Conservation (phyloP, 192 early-diverging fungal genomes). For the Backusella mclennaniae region DNA sequence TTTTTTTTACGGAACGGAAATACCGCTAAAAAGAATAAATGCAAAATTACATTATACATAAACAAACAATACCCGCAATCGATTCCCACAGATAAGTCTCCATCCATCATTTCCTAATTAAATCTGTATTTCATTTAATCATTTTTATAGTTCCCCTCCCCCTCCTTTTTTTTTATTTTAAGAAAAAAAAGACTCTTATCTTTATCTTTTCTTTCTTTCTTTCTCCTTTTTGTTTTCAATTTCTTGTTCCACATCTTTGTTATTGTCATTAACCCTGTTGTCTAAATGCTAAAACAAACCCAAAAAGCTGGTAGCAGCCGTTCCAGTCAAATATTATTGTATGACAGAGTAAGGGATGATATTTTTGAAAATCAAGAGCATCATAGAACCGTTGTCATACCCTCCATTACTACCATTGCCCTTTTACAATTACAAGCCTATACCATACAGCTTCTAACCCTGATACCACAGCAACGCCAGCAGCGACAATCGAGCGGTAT, state of each 20-base stretch:
- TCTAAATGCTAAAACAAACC: neutral
- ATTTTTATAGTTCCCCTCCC: neutral
- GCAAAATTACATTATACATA: neutral
- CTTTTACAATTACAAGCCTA: neutral
- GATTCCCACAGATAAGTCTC: neutral
- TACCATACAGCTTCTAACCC: neutral
- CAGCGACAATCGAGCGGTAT: neutral
- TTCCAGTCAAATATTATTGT: neutral
- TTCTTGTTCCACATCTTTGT: neutral
- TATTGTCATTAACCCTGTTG: neutral
- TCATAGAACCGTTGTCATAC: neutral
- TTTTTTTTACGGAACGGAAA: neutral
- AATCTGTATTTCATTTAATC: neutral
- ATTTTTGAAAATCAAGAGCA: neutral
- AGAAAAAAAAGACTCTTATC: neutral
- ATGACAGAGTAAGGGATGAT: constrained; percentile 4
- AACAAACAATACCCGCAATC: neutral
- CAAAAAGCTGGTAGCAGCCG: neutral
- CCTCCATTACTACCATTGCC: constrained; percentile 3
- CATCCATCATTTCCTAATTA: constrained; percentile 1
- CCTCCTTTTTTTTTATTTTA: neutral
- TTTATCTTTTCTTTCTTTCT: neutral
- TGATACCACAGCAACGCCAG: neutral
- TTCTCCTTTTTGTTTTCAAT: neutral
- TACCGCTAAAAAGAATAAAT: neutral